Evolutionary conservation across 2,329 filamentous ascomycete species (phyloP).

Genomic region (Penicillium palitans): DNA sequence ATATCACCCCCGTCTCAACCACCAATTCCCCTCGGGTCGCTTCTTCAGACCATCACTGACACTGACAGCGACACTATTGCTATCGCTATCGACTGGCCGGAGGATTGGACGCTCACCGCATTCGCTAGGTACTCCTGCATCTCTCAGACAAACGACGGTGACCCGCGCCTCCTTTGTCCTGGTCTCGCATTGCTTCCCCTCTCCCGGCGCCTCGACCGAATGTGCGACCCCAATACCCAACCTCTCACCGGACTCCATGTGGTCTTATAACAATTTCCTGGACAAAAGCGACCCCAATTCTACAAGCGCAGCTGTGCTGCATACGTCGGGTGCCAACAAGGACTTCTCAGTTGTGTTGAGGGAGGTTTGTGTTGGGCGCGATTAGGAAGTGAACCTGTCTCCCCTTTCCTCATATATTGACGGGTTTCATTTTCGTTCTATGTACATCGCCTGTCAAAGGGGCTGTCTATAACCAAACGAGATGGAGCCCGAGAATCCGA

Average conservation of each 20-base stretch:
- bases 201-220: conserved; percentile 34
- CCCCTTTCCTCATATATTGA: conserved; percentile 23
- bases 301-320: conserved; percentile 34
- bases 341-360: conserved; percentile 27
- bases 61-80: conserved; percentile 21
- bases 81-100: conserved; percentile 19
- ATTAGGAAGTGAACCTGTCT: conserved; percentile 25
- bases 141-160: conserved; percentile 30
- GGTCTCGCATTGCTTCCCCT: conserved; percentile 15
- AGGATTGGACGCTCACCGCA: conserved; percentile 23
- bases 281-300: conserved; percentile 37
- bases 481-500: conserved; percentile 46
- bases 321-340: conserved; percentile 24
- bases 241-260: conserved; percentile 41
- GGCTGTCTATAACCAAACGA: conserved; percentile 21
- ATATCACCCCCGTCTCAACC: conserved; percentile 27
- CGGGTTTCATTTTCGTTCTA: conserved; percentile 19
- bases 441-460: conserved; percentile 19
- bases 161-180: conserved; percentile 27
- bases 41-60: conserved; percentile 8
- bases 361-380: conserved; percentile 27
- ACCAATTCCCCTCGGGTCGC: conserved; percentile 8
- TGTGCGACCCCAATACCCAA: conserved; percentile 35
- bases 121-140: conserved; percentile 20
- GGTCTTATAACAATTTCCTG: conserved; percentile 37